phyloP scores from a whole-genome alignment of 1,284 basidiomycete species.

The Ganoderma sinense region DNA sequence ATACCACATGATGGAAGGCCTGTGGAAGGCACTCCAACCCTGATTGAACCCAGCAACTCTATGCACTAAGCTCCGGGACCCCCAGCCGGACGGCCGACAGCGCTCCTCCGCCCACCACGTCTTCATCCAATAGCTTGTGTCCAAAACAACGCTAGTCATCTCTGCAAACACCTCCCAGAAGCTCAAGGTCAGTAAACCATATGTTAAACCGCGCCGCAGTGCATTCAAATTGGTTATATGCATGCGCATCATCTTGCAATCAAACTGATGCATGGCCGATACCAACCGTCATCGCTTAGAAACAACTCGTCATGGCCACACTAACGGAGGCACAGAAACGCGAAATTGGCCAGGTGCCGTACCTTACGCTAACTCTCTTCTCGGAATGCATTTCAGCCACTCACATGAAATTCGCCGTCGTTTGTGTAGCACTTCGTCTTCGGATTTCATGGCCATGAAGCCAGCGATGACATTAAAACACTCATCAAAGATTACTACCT shows the following conservation, averaged over 20 bases:
- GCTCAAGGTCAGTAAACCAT: background rate
- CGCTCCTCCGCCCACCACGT: background rate
- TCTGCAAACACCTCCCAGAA: background rate
- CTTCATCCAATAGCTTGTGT: background rate
- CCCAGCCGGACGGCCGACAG: background rate
- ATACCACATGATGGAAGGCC: slow-evolving; percentile 16
- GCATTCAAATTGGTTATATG: background rate
- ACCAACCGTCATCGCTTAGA: background rate
- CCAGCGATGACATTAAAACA: slow-evolving; percentile 58
- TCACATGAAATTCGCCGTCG: background rate
- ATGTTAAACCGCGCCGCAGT: background rate
- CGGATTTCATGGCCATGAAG: slow-evolving; percentile 67
- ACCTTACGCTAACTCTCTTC: background rate
- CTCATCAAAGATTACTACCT: slow-evolving; percentile 70
- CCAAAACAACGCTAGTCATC: background rate
- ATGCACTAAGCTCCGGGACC: background rate
- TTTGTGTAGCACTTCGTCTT: slow-evolving; percentile 67
- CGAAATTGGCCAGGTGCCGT: slow-evolving; percentile 60
- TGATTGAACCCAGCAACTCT: background rate
- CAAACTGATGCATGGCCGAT: background rate
- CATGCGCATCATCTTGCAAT: background rate
- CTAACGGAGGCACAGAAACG: slow-evolving; percentile 51
- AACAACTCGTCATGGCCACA: slow-evolving; percentile 19
- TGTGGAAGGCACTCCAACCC: slow-evolving; percentile 4
- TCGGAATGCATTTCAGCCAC: background rate